Percentiles rank a stretch among this genome's conserved stretches.
Evolutionary conservation across 352 stramenopile species (phyloP).

Genomic region (Globisporangium lucens): DNA sequence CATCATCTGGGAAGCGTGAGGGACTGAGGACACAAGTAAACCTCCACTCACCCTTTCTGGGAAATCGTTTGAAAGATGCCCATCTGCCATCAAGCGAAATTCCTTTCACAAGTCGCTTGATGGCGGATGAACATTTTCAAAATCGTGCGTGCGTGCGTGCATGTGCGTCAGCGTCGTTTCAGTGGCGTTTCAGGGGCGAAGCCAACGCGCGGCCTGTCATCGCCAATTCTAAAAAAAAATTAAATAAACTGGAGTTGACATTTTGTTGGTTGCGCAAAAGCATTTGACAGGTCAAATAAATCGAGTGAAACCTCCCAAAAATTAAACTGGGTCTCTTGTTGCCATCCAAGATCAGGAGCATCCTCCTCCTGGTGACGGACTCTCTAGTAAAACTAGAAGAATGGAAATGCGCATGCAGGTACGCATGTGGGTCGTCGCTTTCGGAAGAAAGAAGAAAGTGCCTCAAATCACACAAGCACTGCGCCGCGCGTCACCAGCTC

Average conservation of each 20-base stretch:
- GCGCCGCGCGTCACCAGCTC: background rate
- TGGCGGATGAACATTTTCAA: too few relatives aligned
- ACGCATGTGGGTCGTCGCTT: background rate
- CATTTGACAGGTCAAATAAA: background rate
- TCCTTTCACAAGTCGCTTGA: too few relatives aligned
- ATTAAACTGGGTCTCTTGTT: background rate
- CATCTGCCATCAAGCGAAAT: too few relatives aligned
- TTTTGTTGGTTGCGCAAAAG: too few relatives aligned
- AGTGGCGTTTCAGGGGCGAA: background rate
- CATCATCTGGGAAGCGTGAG: background rate
- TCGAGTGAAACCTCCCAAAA: background rate
- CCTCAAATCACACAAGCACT: background rate
- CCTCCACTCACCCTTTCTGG: background rate
- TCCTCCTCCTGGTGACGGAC: background rate
- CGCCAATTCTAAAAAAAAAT: background rate
- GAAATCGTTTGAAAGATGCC: background rate
- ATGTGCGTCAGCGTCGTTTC: background rate
- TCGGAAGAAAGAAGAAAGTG: conserved; percentile 8
- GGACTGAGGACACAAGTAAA: background rate
- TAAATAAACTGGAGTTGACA: too few relatives aligned
- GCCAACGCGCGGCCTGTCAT: background rate
- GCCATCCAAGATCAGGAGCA: background rate
- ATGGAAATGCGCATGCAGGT: background rate
- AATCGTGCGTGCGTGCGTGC: too few relatives aligned
- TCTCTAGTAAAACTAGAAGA: background rate